A percentile compares a stretch with the other conserved stretches of the same genome.
Evolutionary conservation across 2,329 filamentous ascomycete genomes (phyloP).

Genomic region (Verticillium nubilum): DNA sequence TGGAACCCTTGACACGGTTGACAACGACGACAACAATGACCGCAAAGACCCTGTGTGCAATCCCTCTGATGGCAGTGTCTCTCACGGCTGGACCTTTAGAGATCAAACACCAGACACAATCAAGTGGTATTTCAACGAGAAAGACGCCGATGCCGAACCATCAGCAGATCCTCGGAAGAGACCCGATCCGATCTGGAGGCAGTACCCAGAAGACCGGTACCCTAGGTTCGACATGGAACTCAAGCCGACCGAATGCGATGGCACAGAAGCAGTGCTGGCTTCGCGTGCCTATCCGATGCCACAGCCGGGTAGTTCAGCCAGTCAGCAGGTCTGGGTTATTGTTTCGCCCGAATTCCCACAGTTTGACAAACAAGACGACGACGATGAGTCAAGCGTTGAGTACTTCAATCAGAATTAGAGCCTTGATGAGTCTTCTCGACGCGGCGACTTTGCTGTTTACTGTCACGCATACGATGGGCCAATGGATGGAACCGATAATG

Average conservation of each 20-base stretch:
- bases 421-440: background rate
- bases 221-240: background rate
- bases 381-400: background rate
- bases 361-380: background rate
- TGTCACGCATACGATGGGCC: background rate
- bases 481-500: background rate
- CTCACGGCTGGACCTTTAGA: background rate
- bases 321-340: background rate
- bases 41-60: no score
- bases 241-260: background rate
- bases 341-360: background rate
- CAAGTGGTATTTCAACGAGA: background rate
- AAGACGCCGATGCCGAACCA: background rate
- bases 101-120: no score
- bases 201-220: background rate
- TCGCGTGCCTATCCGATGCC: background rate
- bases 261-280: background rate
- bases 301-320: background rate
- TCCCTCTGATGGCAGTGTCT: background rate
- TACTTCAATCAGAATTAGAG: background rate
- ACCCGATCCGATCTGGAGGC: background rate
- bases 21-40: background rate
- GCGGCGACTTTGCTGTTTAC: background rate
- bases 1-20: no score
- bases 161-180: background rate